Evolutionary conservation across 148 eudicot species (phyloP), one percentile per base, ranked within the genome.

Genomic region (Rhododendron henanense): DNA sequence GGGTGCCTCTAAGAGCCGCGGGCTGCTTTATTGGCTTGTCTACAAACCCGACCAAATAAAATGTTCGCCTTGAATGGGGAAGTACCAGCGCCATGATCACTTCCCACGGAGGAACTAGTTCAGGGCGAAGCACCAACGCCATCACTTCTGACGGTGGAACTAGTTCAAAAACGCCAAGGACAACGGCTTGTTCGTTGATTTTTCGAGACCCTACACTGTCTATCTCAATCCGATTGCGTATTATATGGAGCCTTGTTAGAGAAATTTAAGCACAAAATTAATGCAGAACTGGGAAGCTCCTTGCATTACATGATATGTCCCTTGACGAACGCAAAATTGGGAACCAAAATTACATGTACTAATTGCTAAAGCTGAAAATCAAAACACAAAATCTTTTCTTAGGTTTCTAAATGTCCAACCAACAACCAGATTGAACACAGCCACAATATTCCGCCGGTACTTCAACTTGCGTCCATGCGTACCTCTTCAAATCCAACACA

Each of bases 361-460:
- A 28, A 71, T 19, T 16, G 16, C 25, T 10, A 28, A 71, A 71
- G 7, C 77, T 28, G 19, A 31, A 71, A 33, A 71, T 25, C 75
- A 69, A 5, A 11, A 79, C 28, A 19, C 23, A 35, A 63, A n/a
- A 83, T 28, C 19, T 50, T 14, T 67, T 10, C 4, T 19, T 23
- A 1, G 5, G 11, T 1, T 28, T 18, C 2, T 90, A 96, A 33
- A 94, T 73, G 16, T 94, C 93, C 83, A 96, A 25, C 14, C 89
- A 90, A 79, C 96, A 93, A 57, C 94, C 94, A 2, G 93, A 86
- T 79, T 91, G 98, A 83, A 94, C 96, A 85, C 91, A 91, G 50
- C 98, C 98, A 37, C 85, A 75, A 57, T 78, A 96, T 6, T 85
- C 89, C 14, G 55, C 90, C 9, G 95, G 87, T 44, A 79, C 45